Evolutionary conservation across 2,329 filamentous ascomycete genomes (phyloP).

Genomic region (Pseudopithomyces maydicus): DNA sequence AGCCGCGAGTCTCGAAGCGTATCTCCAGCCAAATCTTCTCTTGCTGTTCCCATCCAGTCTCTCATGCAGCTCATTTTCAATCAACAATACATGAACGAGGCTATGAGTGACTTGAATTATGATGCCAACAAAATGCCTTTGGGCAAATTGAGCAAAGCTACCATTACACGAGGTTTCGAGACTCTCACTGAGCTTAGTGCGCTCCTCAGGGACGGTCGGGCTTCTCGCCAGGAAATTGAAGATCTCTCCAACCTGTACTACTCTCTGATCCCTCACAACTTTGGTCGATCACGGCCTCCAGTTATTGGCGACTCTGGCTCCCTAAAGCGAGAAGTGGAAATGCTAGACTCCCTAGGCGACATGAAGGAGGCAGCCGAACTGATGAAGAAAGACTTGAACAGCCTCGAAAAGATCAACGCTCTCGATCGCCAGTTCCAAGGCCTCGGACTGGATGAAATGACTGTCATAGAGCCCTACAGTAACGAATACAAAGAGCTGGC

Average conservation of each 20-base stretch:
- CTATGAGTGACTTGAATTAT: slow-evolving; percentile 72
- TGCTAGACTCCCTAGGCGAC: slow-evolving; percentile 80
- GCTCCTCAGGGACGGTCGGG: slow-evolving; percentile 63
- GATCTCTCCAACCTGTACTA: slow-evolving; percentile 79
- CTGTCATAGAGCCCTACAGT: slow-evolving; percentile 62
- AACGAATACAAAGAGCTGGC: slow-evolving; percentile 69
- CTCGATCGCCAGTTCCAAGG: slow-evolving; percentile 75
- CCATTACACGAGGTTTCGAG: slow-evolving; percentile 76
- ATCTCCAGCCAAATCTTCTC: slow-evolving; percentile 53
- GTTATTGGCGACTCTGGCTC: slow-evolving; percentile 62
- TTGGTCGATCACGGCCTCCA: slow-evolving; percentile 75
- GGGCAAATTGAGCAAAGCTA: slow-evolving; percentile 81
- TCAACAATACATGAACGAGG: slow-evolving; percentile 68
- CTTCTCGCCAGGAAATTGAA: slow-evolving; percentile 58
- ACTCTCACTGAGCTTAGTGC: slow-evolving; percentile 75
- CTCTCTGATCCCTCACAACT: slow-evolving; percentile 79
- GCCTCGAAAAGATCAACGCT: slow-evolving; percentile 60
- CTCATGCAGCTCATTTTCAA: slow-evolving; percentile 87
- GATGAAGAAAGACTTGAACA: slow-evolving; percentile 67
- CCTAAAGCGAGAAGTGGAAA: slow-evolving; percentile 77
- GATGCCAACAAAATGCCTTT: slow-evolving; percentile 78
- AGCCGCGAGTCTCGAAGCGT: slow-evolving; percentile 34
- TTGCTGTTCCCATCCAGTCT: slow-evolving; percentile 65
- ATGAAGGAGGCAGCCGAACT: slow-evolving; percentile 83
- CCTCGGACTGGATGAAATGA: slow-evolving; percentile 78